Base-by-base conservation (phyloP, 306 rosid species). In the Betula pendula region DNA sequence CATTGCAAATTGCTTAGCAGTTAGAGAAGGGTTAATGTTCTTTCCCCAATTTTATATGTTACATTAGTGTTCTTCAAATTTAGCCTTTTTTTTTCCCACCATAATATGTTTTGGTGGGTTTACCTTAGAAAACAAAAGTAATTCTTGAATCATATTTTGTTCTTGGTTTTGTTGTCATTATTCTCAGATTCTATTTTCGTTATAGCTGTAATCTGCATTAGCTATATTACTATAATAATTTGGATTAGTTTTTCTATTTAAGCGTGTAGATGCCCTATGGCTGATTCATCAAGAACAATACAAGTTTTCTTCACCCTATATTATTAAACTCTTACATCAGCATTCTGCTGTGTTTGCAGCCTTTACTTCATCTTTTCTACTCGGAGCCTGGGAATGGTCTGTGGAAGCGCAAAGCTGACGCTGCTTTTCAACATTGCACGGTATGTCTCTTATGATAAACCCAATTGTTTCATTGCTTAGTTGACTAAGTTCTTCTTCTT, bases 381-480 rank as follows among this genome's bases (percentile, higher is more conserved):
- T 60, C 91, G 6, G 97, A 87, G 77, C 91, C 96, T 74, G 92
- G 98, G 79, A 95, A 92, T 80, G 89, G 96, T 59, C 86, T 89
- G 51, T 95, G 98, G 98, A 95, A 95, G 84, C 97, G 98, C 81
- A 95, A 95, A 82, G 97, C 88, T 22, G 96, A 95, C 80, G 86
- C 92, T 31, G 97, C 97, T 72, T 70, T 90, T 80, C 88, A 62
- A 33, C 77, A 76, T 72, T 90, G 96, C 93, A 87, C 78, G 91
- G 98, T 95, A 90, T 68, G 58, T 71, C 74, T 68, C 31, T 79
- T 68, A 14, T 78, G 47, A 52, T 44, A 68, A 31, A 59, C 75
- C n/a, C 16, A 33, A 60, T 52, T 31, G 55, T 56, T 45, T 66
- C 68, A 53, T 19, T 79, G 48, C 55, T 77, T 72, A 12, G 73